Percentiles rank a stretch among this genome's conserved stretches.
Conservation (phyloP, 2,329 filamentous ascomycete species). For the Apiospora phragmitis region DNA sequence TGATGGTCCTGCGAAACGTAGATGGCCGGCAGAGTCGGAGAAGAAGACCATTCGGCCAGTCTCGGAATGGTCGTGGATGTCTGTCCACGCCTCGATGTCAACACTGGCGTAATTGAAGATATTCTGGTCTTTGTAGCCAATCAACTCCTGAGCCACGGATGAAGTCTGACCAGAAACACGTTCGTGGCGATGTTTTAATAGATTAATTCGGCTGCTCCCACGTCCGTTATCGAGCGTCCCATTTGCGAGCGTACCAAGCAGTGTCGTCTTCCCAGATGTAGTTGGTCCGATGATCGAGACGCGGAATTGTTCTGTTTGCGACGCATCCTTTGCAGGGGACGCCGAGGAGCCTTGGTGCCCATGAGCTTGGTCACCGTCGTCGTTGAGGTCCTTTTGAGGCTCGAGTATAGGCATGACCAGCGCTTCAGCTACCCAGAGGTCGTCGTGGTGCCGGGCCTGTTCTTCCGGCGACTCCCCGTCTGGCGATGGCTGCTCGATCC, state of each 20-base stretch:
- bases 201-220: conserved; percentile 82
- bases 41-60: conserved; percentile 80
- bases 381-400: conserved; percentile 24
- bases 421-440: conserved; percentile 87
- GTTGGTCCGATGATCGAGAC: conserved; percentile 88
- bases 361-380: conserved; percentile 16
- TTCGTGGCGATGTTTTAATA: conserved; percentile 92
- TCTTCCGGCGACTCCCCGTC: conserved; percentile 28
- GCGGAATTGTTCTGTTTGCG: conserved; percentile 72
- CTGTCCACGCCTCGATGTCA: conserved; percentile 90
- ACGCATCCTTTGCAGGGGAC: conserved; percentile 43
- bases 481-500: conserved; percentile 50
- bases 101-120: conserved; percentile 84
- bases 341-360: neutral
- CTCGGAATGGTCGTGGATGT: conserved; percentile 81
- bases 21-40: conserved; percentile 88
- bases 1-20: conserved; percentile 82
- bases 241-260: conserved; percentile 85
- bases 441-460: conserved; percentile 42
- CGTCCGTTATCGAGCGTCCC: conserved; percentile 88
- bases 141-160: conserved; percentile 89
- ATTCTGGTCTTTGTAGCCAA: conserved; percentile 69
- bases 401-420: conserved; percentile 75
- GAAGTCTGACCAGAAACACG: conserved; percentile 90
- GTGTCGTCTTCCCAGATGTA: conserved; percentile 87